Percentiles rank a stretch among this genome's conserved stretches.
Conservation (phyloP, 805 yeast species). For the Starmerella floricola region DNA sequence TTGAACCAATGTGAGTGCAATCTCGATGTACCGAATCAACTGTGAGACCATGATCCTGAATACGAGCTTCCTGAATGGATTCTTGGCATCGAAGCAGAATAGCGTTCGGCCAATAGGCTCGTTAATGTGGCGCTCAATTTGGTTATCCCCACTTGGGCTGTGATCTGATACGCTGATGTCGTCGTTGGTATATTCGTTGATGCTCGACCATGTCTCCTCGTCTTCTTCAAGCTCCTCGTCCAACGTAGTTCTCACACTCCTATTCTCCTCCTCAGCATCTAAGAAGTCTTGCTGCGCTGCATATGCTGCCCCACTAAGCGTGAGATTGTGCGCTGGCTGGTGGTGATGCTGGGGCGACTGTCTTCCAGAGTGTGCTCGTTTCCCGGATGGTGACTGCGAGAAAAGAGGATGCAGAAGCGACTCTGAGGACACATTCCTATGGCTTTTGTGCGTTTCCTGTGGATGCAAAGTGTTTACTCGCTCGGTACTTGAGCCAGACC, state of each 20-base stretch:
- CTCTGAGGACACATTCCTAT: neutral
- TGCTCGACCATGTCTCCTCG: neutral
- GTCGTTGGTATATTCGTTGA: neutral
- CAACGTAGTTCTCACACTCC: neutral
- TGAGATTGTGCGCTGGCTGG: slow-evolving; percentile 3
- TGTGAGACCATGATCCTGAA: slow-evolving; percentile 1
- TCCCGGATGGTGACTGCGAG: no score
- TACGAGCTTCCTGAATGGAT: slow-evolving; percentile 7
- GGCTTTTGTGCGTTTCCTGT: no score
- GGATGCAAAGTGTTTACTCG: no score
- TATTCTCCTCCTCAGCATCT: slow-evolving; percentile 2
- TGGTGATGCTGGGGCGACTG: neutral
- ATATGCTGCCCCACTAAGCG: slow-evolving; percentile 13
- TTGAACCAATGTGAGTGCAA: slow-evolving; percentile 15
- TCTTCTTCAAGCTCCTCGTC: neutral
- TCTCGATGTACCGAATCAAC: slow-evolving; percentile 1
- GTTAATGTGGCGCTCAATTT: neutral
- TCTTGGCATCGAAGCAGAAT: slow-evolving; percentile 14
- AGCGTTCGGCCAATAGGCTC: slow-evolving; percentile 21
- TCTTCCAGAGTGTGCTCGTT: neutral
- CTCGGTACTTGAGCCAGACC: no score
- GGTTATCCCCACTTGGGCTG: no score
- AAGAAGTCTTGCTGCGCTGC: slow-evolving; percentile 10
- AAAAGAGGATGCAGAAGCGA: neutral
- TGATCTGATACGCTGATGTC: neutral